Evolutionary conservation across 805 yeast species (phyloP).

Genomic region (Metschnikowia drakensbergensis): DNA sequence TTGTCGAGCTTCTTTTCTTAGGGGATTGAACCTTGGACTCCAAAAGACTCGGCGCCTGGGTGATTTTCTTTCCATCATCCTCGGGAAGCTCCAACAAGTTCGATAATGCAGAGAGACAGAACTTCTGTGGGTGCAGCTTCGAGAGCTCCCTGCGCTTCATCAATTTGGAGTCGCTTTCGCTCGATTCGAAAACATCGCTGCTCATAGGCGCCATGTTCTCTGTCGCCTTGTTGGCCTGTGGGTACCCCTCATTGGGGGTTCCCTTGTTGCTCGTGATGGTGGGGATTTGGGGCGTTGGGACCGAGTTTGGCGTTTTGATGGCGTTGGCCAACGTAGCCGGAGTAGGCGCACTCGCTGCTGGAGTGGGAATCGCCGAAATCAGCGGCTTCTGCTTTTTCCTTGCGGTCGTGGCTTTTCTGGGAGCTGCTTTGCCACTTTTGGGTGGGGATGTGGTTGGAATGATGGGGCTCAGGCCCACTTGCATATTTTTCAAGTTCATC

Average conservation of each 20-base stretch:
- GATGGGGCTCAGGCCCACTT: conserved; percentile 3
- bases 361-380: conserved; percentile 32
- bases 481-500: conserved; percentile 1
- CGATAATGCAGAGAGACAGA: conserved; percentile 49
- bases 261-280: conserved; percentile 37
- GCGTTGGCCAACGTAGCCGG: conserved; percentile 38
- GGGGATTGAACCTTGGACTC: conserved; percentile 3
- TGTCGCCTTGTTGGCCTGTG: conserved; percentile 14
- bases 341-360: conserved; percentile 34
- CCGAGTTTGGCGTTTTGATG: conserved; percentile 43
- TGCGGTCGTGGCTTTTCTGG: conserved; percentile 6
- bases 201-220: conserved; percentile 10
- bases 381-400: conserved; percentile 17
- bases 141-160: conserved; percentile 46
- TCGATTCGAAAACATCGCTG: conserved; percentile 22
- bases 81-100: conserved; percentile 47
- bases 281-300: conserved; percentile 40
- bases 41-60: conserved; percentile 9
- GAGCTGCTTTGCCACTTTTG: neutral
- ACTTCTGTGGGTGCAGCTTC: conserved; percentile 43
- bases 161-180: conserved; percentile 39
- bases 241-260: conserved; percentile 40
- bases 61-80: conserved; percentile 8
- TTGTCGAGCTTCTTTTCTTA: neutral
- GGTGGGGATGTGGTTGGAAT: neutral